These are phyloP conservation scores for Bryoerythrophyllum caledonicum DNA, from an alignment of 225 moss, liverwort and hornwort genomes.

Conservation along the genomic window DNA sequence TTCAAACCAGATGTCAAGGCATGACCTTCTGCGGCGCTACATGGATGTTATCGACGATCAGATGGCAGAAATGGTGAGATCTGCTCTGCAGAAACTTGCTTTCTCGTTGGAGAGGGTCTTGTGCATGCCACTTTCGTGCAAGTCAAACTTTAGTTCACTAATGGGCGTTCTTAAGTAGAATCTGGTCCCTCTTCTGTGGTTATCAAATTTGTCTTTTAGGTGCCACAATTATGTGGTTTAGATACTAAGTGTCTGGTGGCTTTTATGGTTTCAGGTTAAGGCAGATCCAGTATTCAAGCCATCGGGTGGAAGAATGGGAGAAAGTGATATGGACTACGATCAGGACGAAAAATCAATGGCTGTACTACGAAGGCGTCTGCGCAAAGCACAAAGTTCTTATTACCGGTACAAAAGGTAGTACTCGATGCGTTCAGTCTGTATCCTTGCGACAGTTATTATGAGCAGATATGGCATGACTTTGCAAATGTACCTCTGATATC, in stretches of 20 bases:
- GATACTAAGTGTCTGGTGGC: conserved; percentile 6
- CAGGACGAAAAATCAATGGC: conserved; percentile 98
- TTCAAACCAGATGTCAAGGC: conserved; percentile 98
- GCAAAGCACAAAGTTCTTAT: conserved; percentile 86
- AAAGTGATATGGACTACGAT: conserved; percentile 99
- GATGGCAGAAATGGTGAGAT: conserved; percentile 78
- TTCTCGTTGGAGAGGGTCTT: conserved; percentile 7
- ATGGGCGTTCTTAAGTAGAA: neutral
- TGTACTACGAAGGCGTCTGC: conserved; percentile 86
- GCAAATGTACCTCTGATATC: conserved; percentile 1
- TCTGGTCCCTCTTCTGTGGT: neutral
- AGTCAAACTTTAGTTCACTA: conserved; percentile 5
- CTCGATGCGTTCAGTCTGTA: conserved; percentile 2
- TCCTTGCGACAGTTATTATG: conserved; percentile 1
- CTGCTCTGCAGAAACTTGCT: neutral
- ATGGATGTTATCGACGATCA: conserved; percentile 92
- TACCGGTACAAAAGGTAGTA: conserved; percentile 92
- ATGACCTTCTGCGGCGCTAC: conserved; percentile 76
- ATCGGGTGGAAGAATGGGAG: conserved; percentile 99
- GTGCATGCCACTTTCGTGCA: conserved; percentile 9
- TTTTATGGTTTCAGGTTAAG: conserved; percentile 56
- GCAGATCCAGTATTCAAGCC: conserved; percentile 98
- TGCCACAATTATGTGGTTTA: neutral
- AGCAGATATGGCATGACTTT: conserved; percentile 1
- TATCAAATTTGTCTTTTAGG: neutral